phyloP scores from a whole-genome alignment of 306 rosid species.

The Casuarina glauca region DNA sequence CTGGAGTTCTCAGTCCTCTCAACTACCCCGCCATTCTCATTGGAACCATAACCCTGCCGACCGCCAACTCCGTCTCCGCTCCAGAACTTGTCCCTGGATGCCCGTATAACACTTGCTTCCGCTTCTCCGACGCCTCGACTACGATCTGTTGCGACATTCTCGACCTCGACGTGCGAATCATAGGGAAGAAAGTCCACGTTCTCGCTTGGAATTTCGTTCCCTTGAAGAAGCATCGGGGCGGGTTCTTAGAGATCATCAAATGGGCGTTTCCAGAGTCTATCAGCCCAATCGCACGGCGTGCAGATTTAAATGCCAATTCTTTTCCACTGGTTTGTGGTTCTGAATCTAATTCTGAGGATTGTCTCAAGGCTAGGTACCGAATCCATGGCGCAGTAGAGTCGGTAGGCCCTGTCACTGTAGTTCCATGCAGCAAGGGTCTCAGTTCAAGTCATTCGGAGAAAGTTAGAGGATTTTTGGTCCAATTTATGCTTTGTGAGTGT shows the following conservation, averaged over 20 bases:
- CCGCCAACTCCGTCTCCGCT: not conserved
- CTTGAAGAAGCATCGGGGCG: constrained; percentile 38
- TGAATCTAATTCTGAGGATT: not conserved
- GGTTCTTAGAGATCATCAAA: constrained; percentile 73
- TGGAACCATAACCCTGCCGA: constrained; percentile 12
- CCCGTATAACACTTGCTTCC: constrained; percentile 57
- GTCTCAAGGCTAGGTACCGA: constrained; percentile 34
- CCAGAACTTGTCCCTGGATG: constrained; percentile 63
- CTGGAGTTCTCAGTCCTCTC: not conserved
- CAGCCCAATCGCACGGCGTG: constrained; percentile 12
- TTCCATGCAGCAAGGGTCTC: constrained; percentile 34
- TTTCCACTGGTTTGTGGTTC: constrained; percentile 32
- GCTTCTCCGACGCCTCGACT: constrained; percentile 63
- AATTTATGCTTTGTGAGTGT: constrained; percentile 62
- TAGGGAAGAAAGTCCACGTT: constrained; percentile 47
- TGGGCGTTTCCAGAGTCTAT: constrained; percentile 52
- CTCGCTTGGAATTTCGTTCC: constrained; percentile 87
- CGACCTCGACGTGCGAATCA: constrained; percentile 36
- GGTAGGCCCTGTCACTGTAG: constrained; percentile 53
- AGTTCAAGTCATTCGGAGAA: constrained; percentile 31
- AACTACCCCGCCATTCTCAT: not conserved
- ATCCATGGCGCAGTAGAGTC: constrained; percentile 57
- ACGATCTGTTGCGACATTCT: constrained; percentile 80
- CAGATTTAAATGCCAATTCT: constrained; percentile 3
- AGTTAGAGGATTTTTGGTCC: constrained; percentile 58